Evolutionary conservation across 148 eudicot genomes (phyloP).

Genomic region (Salicornia ramosissima): DNA sequence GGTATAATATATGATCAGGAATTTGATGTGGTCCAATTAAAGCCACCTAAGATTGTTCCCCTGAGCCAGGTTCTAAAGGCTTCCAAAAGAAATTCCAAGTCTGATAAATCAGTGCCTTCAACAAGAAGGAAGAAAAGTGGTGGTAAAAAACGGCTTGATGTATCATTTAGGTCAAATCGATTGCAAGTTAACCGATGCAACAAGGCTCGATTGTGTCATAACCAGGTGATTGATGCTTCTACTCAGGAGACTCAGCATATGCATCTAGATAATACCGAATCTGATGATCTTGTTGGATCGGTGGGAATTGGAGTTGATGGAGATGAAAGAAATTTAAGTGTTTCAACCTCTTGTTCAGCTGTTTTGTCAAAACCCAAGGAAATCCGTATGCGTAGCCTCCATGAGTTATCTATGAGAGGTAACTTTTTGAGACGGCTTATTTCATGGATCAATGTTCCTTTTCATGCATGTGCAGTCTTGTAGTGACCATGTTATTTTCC

Average conservation of each 20-base stretch:
- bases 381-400: conserved; percentile 48
- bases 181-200: conserved; percentile 11
- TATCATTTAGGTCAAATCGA: conserved; percentile 21
- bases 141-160: conserved; percentile 13
- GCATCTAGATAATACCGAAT: conserved; percentile 18
- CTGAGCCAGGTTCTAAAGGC: conserved; percentile 43
- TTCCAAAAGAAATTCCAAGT: conserved; percentile 26
- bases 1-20: conserved; percentile 53
- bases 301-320: conserved; percentile 20
- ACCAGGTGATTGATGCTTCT: conserved; percentile 8
- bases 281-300: conserved; percentile 10
- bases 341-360: conserved; percentile 3
- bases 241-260: conserved; percentile 21
- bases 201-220: conserved; percentile 22
- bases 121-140: conserved; percentile 28
- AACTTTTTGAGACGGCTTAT: conserved; percentile 5
- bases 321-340: conserved; percentile 10
- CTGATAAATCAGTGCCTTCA: conserved; percentile 18
- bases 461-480: not conserved
- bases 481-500: not conserved
- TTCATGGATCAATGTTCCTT: not conserved
- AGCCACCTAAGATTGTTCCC: conserved; percentile 50
- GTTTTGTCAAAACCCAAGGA: conserved; percentile 37
- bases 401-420: conserved; percentile 54
- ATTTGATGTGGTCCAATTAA: conserved; percentile 31